Conservation (phyloP, 345 rosid genomes). For the Combretum micranthum region DNA sequence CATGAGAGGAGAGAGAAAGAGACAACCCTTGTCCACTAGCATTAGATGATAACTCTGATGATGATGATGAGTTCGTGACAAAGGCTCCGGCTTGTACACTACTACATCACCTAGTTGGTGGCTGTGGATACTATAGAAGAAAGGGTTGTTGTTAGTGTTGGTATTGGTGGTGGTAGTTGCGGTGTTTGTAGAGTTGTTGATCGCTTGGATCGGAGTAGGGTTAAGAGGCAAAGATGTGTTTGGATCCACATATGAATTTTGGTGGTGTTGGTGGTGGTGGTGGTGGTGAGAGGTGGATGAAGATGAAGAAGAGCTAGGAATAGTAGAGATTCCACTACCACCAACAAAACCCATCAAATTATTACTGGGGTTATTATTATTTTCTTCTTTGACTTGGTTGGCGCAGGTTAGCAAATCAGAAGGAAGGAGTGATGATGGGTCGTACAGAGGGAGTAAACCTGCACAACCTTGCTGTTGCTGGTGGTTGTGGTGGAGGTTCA, state of each 20-base stretch:
- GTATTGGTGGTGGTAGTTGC: slow-evolving; percentile 31
- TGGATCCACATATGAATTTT: slow-evolving; percentile 29
- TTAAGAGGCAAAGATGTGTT: slow-evolving; percentile 34
- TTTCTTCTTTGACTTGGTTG: slow-evolving; percentile 37
- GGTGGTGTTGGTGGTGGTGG: slow-evolving; percentile 7
- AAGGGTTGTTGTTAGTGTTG: slow-evolving; percentile 4
- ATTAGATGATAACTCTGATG: slow-evolving; percentile 4
- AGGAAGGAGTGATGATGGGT: slow-evolving; percentile 37
- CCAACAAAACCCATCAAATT: slow-evolving; percentile 40
- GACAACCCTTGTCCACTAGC: slow-evolving; percentile 36
- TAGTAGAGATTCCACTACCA: slow-evolving; percentile 14
- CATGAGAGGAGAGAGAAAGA: slow-evolving; percentile 59
- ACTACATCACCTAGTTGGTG: slow-evolving; percentile 26
- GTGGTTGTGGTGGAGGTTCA: slow-evolving; percentile 22
- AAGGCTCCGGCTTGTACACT: slow-evolving; percentile 46
- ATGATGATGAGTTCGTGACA: slow-evolving; percentile 16
- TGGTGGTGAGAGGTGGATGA: slow-evolving; percentile 20
- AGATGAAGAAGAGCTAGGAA: slow-evolving; percentile 18
- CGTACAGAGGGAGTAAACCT: slow-evolving; percentile 33
- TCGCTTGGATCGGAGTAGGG: slow-evolving; percentile 41
- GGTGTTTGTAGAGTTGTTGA: slow-evolving; percentile 15
- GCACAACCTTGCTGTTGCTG: slow-evolving; percentile 15
- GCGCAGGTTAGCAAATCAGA: slow-evolving; percentile 41
- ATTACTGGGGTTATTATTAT: slow-evolving; percentile 17
- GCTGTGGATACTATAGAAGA: slow-evolving; percentile 23